Percentiles rank a stretch among this genome's conserved stretches.
phyloP scores from a whole-genome alignment of 169 alveolate species.

The Babesia ovata region DNA sequence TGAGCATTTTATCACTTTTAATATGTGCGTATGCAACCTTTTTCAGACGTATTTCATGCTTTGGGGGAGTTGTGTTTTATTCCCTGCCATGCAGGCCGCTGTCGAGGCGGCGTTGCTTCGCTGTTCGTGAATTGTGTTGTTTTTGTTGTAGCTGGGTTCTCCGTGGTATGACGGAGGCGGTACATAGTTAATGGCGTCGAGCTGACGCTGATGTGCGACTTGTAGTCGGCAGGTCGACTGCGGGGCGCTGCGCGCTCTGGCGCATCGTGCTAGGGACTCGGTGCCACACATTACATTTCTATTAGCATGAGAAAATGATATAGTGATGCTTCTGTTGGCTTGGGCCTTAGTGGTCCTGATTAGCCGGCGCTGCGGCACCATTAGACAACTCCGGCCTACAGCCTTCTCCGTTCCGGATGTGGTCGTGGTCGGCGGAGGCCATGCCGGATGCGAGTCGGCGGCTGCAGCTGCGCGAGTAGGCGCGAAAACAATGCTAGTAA shows the following conservation, averaged over 20 bases:
- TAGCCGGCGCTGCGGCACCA: neutral
- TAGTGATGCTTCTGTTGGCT: neutral
- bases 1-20: too few species aligned
- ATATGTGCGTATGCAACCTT: too few species aligned
- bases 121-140: too few species aligned
- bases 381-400: conserved; percentile 14
- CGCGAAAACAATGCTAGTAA: conserved; percentile 84
- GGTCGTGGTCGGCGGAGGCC: conserved; percentile 93
- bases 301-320: neutral
- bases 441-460: conserved; percentile 93
- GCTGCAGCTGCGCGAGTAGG: conserved; percentile 88
- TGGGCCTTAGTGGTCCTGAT: neutral
- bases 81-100: neutral
- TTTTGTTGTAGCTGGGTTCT: too few species aligned
- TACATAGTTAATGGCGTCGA: too few species aligned
- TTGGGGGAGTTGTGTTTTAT: neutral
- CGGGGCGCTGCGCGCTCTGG: neutral
- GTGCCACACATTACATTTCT: conserved; percentile 23
- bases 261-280: neutral
- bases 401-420: conserved; percentile 71
- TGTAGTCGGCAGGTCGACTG: too few species aligned
- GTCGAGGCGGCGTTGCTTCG: neutral
- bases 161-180: too few species aligned
- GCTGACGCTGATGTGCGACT: too few species aligned
- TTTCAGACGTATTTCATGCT: too few species aligned